Evolutionary conservation across 2,329 filamentous ascomycete species (phyloP).

Genomic region (Lachnellula subtilissima): DNA sequence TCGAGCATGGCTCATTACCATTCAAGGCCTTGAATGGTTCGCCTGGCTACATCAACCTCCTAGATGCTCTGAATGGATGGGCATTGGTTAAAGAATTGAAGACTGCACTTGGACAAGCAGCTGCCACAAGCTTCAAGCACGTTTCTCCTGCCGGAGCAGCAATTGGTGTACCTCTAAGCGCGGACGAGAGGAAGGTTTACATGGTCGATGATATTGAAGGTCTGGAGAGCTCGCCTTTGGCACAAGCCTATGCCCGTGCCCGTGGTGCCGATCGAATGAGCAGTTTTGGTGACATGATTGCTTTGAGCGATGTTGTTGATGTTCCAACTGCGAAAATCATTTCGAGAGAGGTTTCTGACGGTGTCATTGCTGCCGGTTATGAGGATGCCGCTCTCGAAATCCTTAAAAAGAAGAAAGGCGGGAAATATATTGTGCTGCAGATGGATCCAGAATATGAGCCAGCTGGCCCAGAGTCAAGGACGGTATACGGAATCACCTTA

Average conservation of each 20-base stretch:
- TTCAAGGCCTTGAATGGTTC: slow-evolving; percentile 90
- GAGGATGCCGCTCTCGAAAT: slow-evolving; percentile 81
- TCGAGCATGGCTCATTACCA: slow-evolving; percentile 69
- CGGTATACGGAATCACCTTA: slow-evolving; percentile 84
- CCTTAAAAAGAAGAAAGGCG: slow-evolving; percentile 95
- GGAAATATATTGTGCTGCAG: slow-evolving; percentile 92
- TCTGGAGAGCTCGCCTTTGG: slow-evolving; percentile 78
- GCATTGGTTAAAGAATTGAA: slow-evolving; percentile 94
- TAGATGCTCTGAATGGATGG: slow-evolving; percentile 96
- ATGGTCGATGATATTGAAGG: slow-evolving; percentile 95
- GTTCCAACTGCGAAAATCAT: slow-evolving; percentile 95
- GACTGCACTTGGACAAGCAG: slow-evolving; percentile 78
- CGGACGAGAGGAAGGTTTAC: slow-evolving; percentile 93
- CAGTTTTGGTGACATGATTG: slow-evolving; percentile 95
- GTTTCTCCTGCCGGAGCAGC: slow-evolving; percentile 95
- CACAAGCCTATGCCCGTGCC: slow-evolving; percentile 92
- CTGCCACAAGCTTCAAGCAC: slow-evolving; percentile 98
- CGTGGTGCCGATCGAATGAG: slow-evolving; percentile 97
- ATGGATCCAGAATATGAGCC: slow-evolving; percentile 88
- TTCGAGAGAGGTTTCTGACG: slow-evolving; percentile 94
- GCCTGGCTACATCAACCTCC: slow-evolving; percentile 94
- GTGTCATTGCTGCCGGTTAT: slow-evolving; percentile 88
- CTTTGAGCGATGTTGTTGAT: slow-evolving; percentile 85
- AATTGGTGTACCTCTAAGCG: slow-evolving; percentile 80
- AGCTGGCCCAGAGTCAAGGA: slow-evolving; percentile 68